Base-by-base conservation (phyloP, 2,329 filamentous ascomycete species). In the Colletotrichum acutatum region DNA sequence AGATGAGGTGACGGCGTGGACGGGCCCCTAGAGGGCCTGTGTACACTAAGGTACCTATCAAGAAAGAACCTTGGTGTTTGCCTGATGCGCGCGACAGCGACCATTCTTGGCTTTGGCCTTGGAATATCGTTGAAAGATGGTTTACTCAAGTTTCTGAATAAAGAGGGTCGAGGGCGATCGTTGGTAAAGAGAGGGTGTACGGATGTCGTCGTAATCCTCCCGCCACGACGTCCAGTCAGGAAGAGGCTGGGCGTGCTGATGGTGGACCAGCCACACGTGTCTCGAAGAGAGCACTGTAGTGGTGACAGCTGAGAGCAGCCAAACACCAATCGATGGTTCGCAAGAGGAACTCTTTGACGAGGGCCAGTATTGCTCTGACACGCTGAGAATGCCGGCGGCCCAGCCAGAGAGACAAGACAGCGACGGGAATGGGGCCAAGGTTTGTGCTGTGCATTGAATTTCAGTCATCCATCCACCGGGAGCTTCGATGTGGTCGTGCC, bases 131-230 rank as follows among this genome's bases (percentile, higher is more conserved):
- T 37, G 52, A 26, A 30, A 49, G 19, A 49, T 53, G 34, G 63
- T 28, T 28, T 24, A 24, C 16, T 4, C 24, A 14, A 56, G 56
- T 26, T 14, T 30, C n/a, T 9, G 28, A 37, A 8, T 2, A 37
- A 34, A 34, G 30, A 30, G 52, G 52, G 32, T 26, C 28, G 22
- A n/a, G 14, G 14, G n/a, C 11, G 9, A 42, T 30, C 34, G 14
- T n/a, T 11, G 37, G 11, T 16, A 49, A n/a, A 28, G 53, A 58
- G 30, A 32, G 34, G 65, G 65, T 49, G 52, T 52, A 65, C 52
- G 53, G 67, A n/a, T 42, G 68, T 69, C 60, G 66, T 72, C 70
- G 70, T 70, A 70, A 70, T 72, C 54, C 60, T 54, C 70, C 58
- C 26, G 42, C 30, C 26, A 37, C 22, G 30, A 19, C 46, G 26